Conservation (phyloP, 208 protist genomes). For the Trypanosoma platydactyli region DNA sequence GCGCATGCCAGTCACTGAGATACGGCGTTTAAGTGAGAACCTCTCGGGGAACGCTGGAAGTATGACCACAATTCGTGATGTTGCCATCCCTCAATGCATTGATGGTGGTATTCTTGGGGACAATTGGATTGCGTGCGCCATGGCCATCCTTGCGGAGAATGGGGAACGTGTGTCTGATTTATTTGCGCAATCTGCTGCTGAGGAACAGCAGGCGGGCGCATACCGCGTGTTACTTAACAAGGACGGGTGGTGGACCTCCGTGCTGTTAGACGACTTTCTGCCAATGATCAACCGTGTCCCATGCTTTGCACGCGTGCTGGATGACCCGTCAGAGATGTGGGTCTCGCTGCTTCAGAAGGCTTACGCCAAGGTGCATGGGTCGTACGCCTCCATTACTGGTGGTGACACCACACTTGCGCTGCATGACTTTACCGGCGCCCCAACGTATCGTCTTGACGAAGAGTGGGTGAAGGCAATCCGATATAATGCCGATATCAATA, state of each 20-base stretch:
- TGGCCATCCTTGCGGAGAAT: slow-evolving; percentile 51
- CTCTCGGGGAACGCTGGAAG: background rate
- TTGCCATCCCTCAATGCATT: slow-evolving; percentile 34
- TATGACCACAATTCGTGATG: slow-evolving; percentile 1
- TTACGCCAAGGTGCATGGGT: slow-evolving; percentile 47
- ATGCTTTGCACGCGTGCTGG: slow-evolving; percentile 15
- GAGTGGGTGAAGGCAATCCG: slow-evolving; percentile 31
- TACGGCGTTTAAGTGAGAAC: background rate
- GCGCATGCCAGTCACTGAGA: background rate
- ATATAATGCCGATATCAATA: slow-evolving; percentile 14
- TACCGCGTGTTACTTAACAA: slow-evolving; percentile 30
- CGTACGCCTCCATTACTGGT: slow-evolving; percentile 29
- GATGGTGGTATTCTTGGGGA: slow-evolving; percentile 45
- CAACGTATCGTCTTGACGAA: slow-evolving; percentile 19
- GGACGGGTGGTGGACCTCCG: slow-evolving; percentile 32
- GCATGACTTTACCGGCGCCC: slow-evolving; percentile 37
- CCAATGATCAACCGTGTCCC: slow-evolving; percentile 14
- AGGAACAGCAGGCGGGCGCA: slow-evolving; percentile 13
- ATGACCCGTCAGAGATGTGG: slow-evolving; percentile 37
- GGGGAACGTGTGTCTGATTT: slow-evolving; percentile 37
- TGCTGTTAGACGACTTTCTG: slow-evolving; percentile 29
- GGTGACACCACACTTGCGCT: slow-evolving; percentile 29
- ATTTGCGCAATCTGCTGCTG: slow-evolving; percentile 17
- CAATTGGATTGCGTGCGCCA: slow-evolving; percentile 58
- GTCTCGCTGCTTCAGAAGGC: slow-evolving; percentile 45